phyloP scores from a whole-genome alignment of 2,329 filamentous ascomycete species.

The Furcasterigmium sp. region DNA sequence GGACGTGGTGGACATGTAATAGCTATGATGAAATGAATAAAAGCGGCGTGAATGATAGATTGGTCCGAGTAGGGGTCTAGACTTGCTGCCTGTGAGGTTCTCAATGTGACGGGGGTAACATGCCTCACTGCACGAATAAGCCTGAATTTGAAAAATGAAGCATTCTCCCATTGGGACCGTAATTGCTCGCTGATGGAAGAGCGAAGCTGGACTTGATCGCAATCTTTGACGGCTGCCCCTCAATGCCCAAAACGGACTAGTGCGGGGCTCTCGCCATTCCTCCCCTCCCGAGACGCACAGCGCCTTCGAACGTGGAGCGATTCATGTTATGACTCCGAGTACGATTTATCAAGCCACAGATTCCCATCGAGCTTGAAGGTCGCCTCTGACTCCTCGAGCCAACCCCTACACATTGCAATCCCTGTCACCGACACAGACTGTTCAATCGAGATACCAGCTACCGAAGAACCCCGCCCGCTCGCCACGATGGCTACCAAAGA shows the following conservation, averaged over 20 bases:
- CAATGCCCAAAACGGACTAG: constrained; percentile 11
- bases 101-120: too few relatives aligned
- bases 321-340: neutral
- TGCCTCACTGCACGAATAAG: too few relatives aligned
- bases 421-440: neutral
- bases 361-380: too few relatives aligned
- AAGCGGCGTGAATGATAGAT: neutral
- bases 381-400: too few relatives aligned
- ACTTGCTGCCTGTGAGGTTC: too few relatives aligned
- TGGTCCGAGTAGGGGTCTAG: too few relatives aligned
- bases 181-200: too few relatives aligned
- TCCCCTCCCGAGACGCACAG: constrained; percentile 2
- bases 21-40: constrained; percentile 3
- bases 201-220: too few relatives aligned
- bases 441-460: neutral
- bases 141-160: too few relatives aligned
- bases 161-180: too few relatives aligned
- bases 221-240: constrained; percentile 9
- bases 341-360: too few relatives aligned
- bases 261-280: constrained; percentile 11
- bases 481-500: constrained; percentile 12
- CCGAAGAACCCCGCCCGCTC: neutral
- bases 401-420: too few relatives aligned
- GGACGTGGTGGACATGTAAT: neutral
- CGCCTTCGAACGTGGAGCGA: neutral